Percentiles rank a stretch among this genome's conserved stretches.
Conservation (phyloP, 2,329 filamentous ascomycete species). For the Arthrocladium fulminans region DNA sequence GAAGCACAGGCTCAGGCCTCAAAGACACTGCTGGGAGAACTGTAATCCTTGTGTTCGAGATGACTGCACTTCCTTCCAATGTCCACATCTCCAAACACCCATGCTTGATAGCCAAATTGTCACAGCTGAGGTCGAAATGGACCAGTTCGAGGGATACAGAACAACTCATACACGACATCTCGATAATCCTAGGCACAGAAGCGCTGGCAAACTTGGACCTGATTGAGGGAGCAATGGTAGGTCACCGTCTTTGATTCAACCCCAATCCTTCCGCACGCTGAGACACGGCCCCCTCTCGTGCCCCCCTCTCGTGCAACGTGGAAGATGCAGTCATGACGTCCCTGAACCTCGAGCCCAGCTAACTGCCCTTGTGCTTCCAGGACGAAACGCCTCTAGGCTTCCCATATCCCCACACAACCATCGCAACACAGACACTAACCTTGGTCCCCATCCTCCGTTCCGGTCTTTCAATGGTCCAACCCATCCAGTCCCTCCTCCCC, state of each 20-base stretch:
- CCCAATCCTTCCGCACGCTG: constrained; percentile 1
- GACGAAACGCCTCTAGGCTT: constrained; percentile 71
- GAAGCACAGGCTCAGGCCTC: neutral
- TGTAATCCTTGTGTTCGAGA: neutral
- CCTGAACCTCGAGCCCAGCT: constrained; percentile 3
- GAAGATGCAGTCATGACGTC: neutral
- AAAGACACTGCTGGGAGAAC: neutral
- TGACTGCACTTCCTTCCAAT: constrained; percentile 41
- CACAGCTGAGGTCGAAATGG: constrained; percentile 68
- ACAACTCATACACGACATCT: constrained; percentile 74
- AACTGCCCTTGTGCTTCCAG: constrained; percentile 36
- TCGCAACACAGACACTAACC: constrained; percentile 60
- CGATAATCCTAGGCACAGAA: constrained; percentile 72
- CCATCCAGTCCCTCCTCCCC: constrained; percentile 75
- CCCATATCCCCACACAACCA: constrained; percentile 57
- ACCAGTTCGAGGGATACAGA: constrained; percentile 69
- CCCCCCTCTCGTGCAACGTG: neutral
- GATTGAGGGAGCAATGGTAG: constrained; percentile 55
- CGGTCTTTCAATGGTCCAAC: constrained; percentile 86
- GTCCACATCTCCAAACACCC: constrained; percentile 76
- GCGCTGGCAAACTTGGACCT: constrained; percentile 58
- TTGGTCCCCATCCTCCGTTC: constrained; percentile 89
- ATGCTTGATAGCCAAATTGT: constrained; percentile 79
- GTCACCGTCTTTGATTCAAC: constrained; percentile 21
- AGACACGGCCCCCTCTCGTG: too few species aligned